Evolutionary conservation across 805 yeast genomes (phyloP).

Genomic region (Candida quercuum): DNA sequence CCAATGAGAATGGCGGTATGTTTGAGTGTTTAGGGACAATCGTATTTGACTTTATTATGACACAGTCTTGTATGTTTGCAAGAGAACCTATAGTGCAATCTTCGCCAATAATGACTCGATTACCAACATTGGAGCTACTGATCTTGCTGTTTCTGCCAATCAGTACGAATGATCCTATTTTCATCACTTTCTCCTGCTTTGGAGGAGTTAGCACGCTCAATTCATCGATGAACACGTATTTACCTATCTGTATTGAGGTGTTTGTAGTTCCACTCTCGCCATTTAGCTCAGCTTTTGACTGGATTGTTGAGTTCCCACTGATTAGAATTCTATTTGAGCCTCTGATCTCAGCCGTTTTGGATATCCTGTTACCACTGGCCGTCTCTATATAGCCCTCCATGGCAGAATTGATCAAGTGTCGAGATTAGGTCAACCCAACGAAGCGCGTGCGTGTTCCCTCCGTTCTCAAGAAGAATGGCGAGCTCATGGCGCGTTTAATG

Average conservation of each 20-base stretch:
- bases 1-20: conserved; percentile 49
- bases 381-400: conserved; percentile 36
- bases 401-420: no score
- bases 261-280: conserved; percentile 29
- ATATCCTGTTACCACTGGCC: conserved; percentile 44
- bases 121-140: conserved; percentile 38
- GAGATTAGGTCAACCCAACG: no score
- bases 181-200: conserved; percentile 15
- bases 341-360: conserved; percentile 35
- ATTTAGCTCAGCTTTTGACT: conserved; percentile 14
- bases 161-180: conserved; percentile 42
- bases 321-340: conserved; percentile 40
- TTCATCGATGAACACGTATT: conserved; percentile 34
- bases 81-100: conserved; percentile 32
- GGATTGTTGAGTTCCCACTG: conserved; percentile 41
- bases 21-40: conserved; percentile 36
- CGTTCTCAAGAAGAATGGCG: no score
- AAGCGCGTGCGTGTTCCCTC: no score
- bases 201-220: conserved; percentile 27
- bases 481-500: no score
- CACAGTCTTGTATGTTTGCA: conserved; percentile 46
- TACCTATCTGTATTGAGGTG: conserved; percentile 37
- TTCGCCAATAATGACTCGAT: conserved; percentile 41
- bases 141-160: conserved; percentile 33
- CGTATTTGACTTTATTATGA: conserved; percentile 37